Evolutionary conservation across 2,329 filamentous ascomycete species (phyloP).

Genomic region (Aspergillus fijiensis): DNA sequence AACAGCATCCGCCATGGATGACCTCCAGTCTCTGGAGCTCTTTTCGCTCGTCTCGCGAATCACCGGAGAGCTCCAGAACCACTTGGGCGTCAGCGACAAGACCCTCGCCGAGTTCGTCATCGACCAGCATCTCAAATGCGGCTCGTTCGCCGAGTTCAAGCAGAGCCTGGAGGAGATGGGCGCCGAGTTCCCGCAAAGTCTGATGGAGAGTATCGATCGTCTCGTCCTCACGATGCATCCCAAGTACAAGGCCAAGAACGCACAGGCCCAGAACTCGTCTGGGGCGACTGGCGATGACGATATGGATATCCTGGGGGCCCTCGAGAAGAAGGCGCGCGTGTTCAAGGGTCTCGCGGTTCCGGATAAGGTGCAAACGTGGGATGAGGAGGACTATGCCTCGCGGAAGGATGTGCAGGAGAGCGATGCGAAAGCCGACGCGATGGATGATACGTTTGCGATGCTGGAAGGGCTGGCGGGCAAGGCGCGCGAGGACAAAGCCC

Average conservation of each 20-base stretch:
- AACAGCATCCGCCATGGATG: slow-evolving; percentile 65
- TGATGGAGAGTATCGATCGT: slow-evolving; percentile 89
- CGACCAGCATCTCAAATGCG: slow-evolving; percentile 77
- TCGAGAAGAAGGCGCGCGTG: slow-evolving; percentile 76
- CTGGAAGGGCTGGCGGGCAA: slow-evolving; percentile 82
- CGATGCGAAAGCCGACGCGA: slow-evolving; percentile 59
- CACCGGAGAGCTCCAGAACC: slow-evolving; percentile 89
- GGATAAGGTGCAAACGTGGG: slow-evolving; percentile 65
- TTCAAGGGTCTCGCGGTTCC: slow-evolving; percentile 88
- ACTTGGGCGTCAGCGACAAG: slow-evolving; percentile 88
- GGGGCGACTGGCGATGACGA: slow-evolving; percentile 46
- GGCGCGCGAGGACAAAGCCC: slow-evolving; percentile 41
- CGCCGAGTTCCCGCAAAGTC: slow-evolving; percentile 78
- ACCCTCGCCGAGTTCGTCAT: slow-evolving; percentile 96
- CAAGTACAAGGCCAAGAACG: slow-evolving; percentile 67
- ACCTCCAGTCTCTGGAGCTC: slow-evolving; percentile 85
- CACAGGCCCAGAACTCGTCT: slow-evolving; percentile 30
- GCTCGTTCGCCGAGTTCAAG: slow-evolving; percentile 71
- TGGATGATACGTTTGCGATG: slow-evolving; percentile 90
- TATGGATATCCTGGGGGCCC: slow-evolving; percentile 43
- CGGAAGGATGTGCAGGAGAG: slow-evolving; percentile 32
- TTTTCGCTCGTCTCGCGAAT: slow-evolving; percentile 94
- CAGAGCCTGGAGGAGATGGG: slow-evolving; percentile 71
- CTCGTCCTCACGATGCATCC: slow-evolving; percentile 88
- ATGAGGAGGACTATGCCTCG: slow-evolving; percentile 49